Evolutionary conservation across 2,329 filamentous ascomycete species (phyloP), one percentile per base, ranked within the genome.

Genomic region (Sphaerulina vaccinii): DNA sequence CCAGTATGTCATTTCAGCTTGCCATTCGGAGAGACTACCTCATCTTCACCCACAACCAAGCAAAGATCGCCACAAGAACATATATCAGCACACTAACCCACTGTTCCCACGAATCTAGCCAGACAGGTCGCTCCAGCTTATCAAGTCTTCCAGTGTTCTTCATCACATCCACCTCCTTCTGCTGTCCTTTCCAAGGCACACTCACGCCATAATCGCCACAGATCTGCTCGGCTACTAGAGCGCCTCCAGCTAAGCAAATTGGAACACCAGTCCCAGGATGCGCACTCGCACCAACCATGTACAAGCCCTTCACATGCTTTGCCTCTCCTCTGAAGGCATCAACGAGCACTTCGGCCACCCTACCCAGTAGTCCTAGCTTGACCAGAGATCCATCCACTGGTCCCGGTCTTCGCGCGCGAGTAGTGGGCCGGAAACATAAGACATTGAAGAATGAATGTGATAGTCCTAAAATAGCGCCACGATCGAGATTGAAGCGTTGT

Each of bases 201-300:
- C 43, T 49, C 56, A 72, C 66, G 18, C 60, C 60, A 54, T 64
- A 54, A 64, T 73, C 68, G 49, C 67, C 64, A 10, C 80, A 59
- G 4, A 83, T 72, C 66, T 82, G 76, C 60, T 78, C 77, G 7
- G 70, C 73, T 0, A 80, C 79, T 49, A 89, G 76, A 66, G 83
- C 86, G 7, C 83, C 81, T 0, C 86, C 86, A 0, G 85, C 85
- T 8, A 89, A 71, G 21, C 85, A 83, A 50, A 90, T 87, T 2
- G 87, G 87, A 16, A 90, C 86, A 0, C 86, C 86, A 0, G 86
- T 89, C 1, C 87, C 87, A 0, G 87, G 86, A 71, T 90, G 86
- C 16, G 86, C 87, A 63, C 82, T 86, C 1, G 86, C 86, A 27
- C 86, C 86, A 0, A 89, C 87, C 63, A 90, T 89, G 64, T 88